phyloP scores from a whole-genome alignment of 345 rosid genomes.

The Eucalyptus curtisii region DNA sequence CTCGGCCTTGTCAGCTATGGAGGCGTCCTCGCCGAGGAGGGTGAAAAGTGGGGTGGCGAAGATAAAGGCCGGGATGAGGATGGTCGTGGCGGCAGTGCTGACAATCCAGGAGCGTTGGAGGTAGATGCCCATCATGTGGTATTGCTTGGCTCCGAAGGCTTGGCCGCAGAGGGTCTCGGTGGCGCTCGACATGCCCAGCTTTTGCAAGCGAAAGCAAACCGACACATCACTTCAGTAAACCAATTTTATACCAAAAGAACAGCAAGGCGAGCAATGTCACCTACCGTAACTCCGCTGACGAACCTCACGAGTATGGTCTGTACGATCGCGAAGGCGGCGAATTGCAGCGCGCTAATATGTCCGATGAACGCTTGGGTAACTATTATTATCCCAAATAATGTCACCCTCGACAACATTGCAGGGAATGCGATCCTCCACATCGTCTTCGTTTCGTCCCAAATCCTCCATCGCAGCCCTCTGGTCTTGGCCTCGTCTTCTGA shows the following conservation, averaged over 20 bases:
- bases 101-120: slow-evolving; percentile 27
- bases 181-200: slow-evolving; percentile 30
- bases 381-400: neutral
- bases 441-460: slow-evolving; percentile 1
- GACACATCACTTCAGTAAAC: neutral
- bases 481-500: neutral
- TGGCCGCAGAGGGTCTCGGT: slow-evolving; percentile 28
- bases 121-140: slow-evolving; percentile 28
- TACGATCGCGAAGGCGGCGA: slow-evolving; percentile 5
- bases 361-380: slow-evolving; percentile 10
- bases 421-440: slow-evolving; percentile 5
- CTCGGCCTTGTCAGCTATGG: slow-evolving; percentile 1
- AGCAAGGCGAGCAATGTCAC: neutral
- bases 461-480: neutral
- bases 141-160: slow-evolving; percentile 24
- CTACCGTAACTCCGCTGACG: slow-evolving; percentile 4
- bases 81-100: neutral
- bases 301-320: slow-evolving; percentile 10
- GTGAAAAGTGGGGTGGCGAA: slow-evolving; percentile 6
- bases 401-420: slow-evolving; percentile 3
- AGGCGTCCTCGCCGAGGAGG: slow-evolving; percentile 3
- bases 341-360: neutral
- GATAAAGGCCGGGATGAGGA: slow-evolving; percentile 7
- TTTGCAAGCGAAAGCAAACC: neutral
- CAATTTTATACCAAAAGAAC: neutral